phyloP scores from a whole-genome alignment of 305 asterid species.

The Ilex paraguariensis region DNA sequence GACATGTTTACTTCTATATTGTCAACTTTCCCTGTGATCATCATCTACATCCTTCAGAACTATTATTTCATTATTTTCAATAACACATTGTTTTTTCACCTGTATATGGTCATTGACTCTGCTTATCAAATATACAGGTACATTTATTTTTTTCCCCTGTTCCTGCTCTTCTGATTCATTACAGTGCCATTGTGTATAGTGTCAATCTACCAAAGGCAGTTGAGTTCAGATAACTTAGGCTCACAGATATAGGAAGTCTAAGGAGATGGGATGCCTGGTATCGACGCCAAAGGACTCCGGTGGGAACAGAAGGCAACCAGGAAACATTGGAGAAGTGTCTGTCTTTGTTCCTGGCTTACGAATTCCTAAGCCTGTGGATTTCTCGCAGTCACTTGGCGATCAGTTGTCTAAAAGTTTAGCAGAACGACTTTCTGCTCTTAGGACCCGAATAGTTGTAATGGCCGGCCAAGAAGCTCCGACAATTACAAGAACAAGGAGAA shows the following conservation, averaged over 20 bases:
- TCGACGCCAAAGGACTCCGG: constrained; percentile 69
- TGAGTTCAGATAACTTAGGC: constrained; percentile 4
- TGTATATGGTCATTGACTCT: constrained; percentile 4
- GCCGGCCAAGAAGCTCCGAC: constrained; percentile 95
- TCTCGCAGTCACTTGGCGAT: constrained; percentile 58
- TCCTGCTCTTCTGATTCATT: constrained; percentile 3
- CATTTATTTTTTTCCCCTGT: constrained; percentile 5
- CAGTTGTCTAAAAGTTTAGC: constrained; percentile 54
- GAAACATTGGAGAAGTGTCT: constrained; percentile 84
- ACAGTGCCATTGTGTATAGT: neutral
- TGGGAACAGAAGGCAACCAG: constrained; percentile 80
- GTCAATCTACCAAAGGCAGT: neutral
- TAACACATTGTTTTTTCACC: constrained; percentile 7
- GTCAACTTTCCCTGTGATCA: constrained; percentile 29
- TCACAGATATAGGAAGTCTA: constrained; percentile 26
- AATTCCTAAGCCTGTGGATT: constrained; percentile 81
- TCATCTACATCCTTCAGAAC: constrained; percentile 7
- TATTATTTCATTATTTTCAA: constrained; percentile 13
- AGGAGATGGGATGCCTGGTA: constrained; percentile 79
- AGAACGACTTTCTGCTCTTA: constrained; percentile 91
- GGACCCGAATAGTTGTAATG: constrained; percentile 93
- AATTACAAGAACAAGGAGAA: constrained; percentile 87
- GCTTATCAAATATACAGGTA: constrained; percentile 9
- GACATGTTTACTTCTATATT: constrained; percentile 18
- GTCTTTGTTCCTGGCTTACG: constrained; percentile 94